phyloP scores from a whole-genome alignment of 2,329 filamentous ascomycete genomes.

The Epichloe gansuensis region DNA sequence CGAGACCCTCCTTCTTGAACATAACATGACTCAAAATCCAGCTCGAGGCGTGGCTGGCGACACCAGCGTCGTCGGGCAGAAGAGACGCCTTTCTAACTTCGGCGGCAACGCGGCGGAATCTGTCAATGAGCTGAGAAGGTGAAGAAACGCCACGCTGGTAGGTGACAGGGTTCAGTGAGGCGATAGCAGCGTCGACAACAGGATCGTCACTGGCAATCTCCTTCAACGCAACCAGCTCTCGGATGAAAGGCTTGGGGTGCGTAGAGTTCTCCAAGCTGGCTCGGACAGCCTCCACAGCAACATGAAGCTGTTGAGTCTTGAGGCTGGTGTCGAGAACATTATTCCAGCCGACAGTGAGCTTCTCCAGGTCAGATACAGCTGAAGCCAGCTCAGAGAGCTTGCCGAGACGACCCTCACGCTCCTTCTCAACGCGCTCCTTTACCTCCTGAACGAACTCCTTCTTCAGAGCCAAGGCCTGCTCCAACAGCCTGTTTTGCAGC shows the following conservation, averaged over 20 bases:
- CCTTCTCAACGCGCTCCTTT: constrained; percentile 68
- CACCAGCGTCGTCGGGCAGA: constrained; percentile 83
- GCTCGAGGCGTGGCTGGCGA: constrained; percentile 86
- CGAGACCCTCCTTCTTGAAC: constrained; percentile 86
- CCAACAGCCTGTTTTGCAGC: constrained; percentile 70
- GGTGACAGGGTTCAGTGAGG: constrained; percentile 85
- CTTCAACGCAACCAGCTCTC: constrained; percentile 87
- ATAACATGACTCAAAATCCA: constrained; percentile 84
- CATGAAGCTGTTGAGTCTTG: constrained; percentile 88
- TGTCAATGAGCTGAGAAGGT: constrained; percentile 75
- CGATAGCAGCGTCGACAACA: constrained; percentile 84
- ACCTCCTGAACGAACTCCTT: constrained; percentile 71
- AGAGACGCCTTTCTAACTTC: constrained; percentile 93
- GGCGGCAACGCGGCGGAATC: constrained; percentile 81
- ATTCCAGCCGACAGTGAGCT: constrained; percentile 80
- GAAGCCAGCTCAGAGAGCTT: constrained; percentile 70
- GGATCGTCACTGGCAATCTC: constrained; percentile 75
- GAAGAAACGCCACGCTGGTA: constrained; percentile 88
- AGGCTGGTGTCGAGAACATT: constrained; percentile 81
- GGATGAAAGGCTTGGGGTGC: constrained; percentile 72
- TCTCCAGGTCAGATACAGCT: constrained; percentile 72
- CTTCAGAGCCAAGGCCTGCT: constrained; percentile 84
- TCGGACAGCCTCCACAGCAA: constrained; percentile 86
- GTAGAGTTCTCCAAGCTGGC: constrained; percentile 61
- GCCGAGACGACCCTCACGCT: constrained; percentile 75